Conservation (phyloP, 768 basidiomycete genomes). For the Tylopilus balloui region DNA sequence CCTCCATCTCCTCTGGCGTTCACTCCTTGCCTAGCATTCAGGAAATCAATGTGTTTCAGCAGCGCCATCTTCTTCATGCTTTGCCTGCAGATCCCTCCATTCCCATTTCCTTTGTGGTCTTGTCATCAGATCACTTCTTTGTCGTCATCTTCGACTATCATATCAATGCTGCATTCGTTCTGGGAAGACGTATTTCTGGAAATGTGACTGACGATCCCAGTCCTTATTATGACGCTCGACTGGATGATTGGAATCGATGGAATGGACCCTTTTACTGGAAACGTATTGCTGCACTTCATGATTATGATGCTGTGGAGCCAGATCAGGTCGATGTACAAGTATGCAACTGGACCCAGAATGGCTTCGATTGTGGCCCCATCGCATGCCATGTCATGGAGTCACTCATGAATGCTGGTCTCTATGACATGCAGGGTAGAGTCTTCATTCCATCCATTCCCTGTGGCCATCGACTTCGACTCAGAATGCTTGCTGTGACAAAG, state of each 20-base stretch:
- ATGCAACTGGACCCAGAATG: not conserved
- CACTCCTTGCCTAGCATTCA: not conserved
- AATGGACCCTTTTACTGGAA: constrained; percentile 1
- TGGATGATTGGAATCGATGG: not conserved
- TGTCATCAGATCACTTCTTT: not conserved
- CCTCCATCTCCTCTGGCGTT: not conserved
- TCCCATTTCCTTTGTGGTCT: not conserved
- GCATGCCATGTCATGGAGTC: constrained; percentile 1
- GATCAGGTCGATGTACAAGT: not conserved
- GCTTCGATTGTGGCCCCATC: constrained; percentile 8
- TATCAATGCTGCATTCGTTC: not conserved
- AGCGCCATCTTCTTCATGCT: not conserved
- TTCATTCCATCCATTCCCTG: not conserved
- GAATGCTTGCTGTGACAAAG: not conserved
- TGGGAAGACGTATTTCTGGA: not conserved
- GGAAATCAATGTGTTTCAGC: not conserved
- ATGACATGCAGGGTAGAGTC: not conserved
- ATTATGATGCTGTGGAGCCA: not conserved
- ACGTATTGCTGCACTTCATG: not conserved
- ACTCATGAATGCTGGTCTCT: not conserved
- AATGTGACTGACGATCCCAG: not conserved
- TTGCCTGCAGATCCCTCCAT: not conserved
- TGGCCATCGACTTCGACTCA: not conserved
- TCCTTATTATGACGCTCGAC: not conserved
- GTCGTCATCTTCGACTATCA: not conserved